A percentile compares a stretch with the other conserved stretches of the same genome.
Conservation (phyloP, 176 grass and related monocot species). For the Melocanna baccifera region DNA sequence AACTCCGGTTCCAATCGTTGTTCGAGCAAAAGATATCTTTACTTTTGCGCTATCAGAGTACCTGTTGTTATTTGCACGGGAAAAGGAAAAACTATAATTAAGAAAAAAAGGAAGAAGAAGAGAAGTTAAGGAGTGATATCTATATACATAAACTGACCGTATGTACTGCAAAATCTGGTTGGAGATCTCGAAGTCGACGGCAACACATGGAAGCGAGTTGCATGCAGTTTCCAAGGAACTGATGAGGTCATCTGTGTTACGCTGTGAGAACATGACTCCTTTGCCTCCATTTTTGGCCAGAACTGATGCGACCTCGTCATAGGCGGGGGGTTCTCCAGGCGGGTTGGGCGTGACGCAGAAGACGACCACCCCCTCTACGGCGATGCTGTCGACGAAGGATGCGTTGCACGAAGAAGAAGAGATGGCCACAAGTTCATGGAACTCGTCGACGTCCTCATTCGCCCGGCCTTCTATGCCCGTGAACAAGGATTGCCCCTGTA, state of each 20-base stretch:
- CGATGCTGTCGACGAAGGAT: neutral
- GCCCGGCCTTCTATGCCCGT: no score
- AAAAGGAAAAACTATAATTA: no score
- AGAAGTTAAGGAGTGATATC: neutral
- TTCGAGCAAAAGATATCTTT: conserved; percentile 30
- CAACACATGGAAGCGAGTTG: neutral
- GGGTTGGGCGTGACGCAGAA: neutral
- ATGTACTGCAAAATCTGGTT: neutral
- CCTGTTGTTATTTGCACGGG: neutral
- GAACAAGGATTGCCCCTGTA: neutral
- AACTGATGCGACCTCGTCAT: neutral
- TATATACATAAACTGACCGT: neutral
- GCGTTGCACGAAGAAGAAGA: no score
- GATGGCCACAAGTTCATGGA: no score
- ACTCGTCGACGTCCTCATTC: no score
- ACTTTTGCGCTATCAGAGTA: neutral
- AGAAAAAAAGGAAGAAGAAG: neutral
- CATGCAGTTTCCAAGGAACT: fast-evolving
- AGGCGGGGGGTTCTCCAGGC: fast-evolving
- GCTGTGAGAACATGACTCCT: conserved; percentile 27
- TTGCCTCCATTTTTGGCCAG: neutral
- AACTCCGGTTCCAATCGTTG: neutral
- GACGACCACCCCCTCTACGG: neutral
- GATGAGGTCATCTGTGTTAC: neutral
- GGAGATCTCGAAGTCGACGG: conserved; percentile 18